Evolutionary conservation across 495 filamentous ascomycete species (phyloP), one percentile per base, ranked within the genome.

Genomic region (Hypoxylon lenormandii): DNA sequence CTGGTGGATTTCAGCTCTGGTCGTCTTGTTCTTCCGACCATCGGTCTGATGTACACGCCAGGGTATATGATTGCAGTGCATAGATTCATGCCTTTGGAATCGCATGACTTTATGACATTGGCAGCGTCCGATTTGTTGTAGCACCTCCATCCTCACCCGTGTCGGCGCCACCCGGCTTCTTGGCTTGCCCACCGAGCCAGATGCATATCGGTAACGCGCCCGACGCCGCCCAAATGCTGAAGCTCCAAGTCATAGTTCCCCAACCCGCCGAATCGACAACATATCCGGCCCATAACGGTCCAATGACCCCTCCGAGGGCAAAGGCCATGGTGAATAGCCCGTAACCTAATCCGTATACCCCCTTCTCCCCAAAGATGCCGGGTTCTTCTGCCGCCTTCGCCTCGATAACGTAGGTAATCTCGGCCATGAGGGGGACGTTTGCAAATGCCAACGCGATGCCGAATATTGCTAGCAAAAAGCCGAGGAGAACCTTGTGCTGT

Each of bases 391-490:
- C 80, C 55, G 89, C 85, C 55, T 88, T 84, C 4, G 80, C 82
- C 21, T 85, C 78, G 6, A 91, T 87, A 4, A 89, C 81, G 30
- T 89, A 87, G 2, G 78, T 80, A 18, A 83, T 81, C 45, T 94
- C 92, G 0, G 90, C 90, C 80, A 92, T 85, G 12, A 93, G 74
- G 0, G 90, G 86, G 2, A 89, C 83, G 58, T 89, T 83, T 1
- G 85, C 78, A 5, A 90, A 72, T 0, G 85, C 81, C 0, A 92
- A 56, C 2, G 82, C 79, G 3, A 85, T 28, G 0, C 92, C 92
- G 1, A 90, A 69, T 0, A 91, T 69, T 0, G 79, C 79, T n/a
- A 96, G 80, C n/a, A 94, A 72, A 0, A 85, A 87, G 61, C 89
- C 92, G 3, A 94, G 78, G 0, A 94, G 72, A 1, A 91, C 81